Conservation (phyloP, 139 green algal genomes). For the Ulvella scutata region DNA sequence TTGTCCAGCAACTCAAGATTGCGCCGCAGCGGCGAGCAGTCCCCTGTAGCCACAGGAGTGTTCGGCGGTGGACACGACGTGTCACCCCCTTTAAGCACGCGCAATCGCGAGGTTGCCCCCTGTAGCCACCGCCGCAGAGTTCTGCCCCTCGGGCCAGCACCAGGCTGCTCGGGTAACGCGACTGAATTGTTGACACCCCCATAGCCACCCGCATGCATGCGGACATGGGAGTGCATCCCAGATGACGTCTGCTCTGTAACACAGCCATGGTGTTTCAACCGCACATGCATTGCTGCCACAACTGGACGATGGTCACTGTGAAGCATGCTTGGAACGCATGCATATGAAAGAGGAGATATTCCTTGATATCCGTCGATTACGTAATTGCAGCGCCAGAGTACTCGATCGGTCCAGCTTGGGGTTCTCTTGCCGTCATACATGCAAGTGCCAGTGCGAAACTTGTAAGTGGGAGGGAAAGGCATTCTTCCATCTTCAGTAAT, state of each 20-base stretch:
- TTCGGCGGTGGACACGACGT: background rate
- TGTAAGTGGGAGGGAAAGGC: background rate
- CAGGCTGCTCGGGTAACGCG: background rate
- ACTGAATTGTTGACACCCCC: too few relatives aligned
- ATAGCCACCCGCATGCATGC: too few relatives aligned
- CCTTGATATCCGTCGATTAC: background rate
- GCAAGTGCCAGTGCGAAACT: background rate
- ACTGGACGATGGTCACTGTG: background rate
- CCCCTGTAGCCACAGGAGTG: background rate
- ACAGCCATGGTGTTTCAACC: background rate
- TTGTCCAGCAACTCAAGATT: background rate
- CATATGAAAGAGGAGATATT: background rate
- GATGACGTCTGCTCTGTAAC: background rate
- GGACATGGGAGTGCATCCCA: too few relatives aligned
- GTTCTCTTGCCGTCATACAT: background rate
- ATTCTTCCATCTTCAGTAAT: background rate
- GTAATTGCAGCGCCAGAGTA: background rate
- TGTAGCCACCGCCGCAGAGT: background rate
- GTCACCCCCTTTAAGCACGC: background rate
- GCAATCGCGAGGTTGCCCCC: background rate
- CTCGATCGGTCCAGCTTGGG: background rate
- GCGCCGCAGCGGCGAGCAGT: background rate
- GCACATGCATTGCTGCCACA: background rate
- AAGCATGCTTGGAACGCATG: background rate
- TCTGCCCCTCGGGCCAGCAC: background rate